A percentile compares a stretch with the other conserved stretches of the same genome.
These are phyloP conservation scores for Cephalotrichum gorgonifer DNA, from an alignment of 2,329 filamentous ascomycete species.

Conservation along the genomic window DNA sequence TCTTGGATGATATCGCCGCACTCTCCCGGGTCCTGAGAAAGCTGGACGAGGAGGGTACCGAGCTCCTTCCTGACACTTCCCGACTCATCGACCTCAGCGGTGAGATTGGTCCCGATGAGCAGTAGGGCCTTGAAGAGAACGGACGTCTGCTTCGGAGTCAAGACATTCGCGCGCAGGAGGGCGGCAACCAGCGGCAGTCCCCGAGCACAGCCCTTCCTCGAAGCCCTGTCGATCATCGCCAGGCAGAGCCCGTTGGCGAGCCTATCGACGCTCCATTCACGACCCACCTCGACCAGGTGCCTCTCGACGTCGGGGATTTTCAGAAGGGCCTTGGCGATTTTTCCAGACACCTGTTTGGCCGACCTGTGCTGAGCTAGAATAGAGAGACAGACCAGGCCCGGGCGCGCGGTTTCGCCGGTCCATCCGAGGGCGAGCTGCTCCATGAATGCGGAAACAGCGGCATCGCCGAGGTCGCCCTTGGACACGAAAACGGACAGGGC, in stretches of 20 bases:
- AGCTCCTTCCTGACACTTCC: conserved; percentile 51
- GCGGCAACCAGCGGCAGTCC: conserved; percentile 50
- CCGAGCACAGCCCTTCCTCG: conserved; percentile 46
- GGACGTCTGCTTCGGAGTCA: conserved; percentile 53
- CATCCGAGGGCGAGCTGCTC: conserved; percentile 74
- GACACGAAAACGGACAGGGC: conserved; percentile 75
- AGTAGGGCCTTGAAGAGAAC: conserved; percentile 57
- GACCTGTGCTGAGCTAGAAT: conserved; percentile 74
- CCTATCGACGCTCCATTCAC: conserved; percentile 58
- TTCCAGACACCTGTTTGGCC: conserved; percentile 56
- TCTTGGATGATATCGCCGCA: conserved; percentile 54
- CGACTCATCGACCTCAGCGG: conserved; percentile 41
- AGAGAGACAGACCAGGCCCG: conserved; percentile 69
- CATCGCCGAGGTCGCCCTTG: conserved; percentile 70
- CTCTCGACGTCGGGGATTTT: conserved; percentile 50
- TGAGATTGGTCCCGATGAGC: conserved; percentile 46
- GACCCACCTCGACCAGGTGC: conserved; percentile 50
- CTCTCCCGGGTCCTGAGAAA: conserved; percentile 49
- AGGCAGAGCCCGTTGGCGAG: conserved; percentile 63
- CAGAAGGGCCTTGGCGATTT: conserved; percentile 59
- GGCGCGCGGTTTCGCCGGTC: conserved; percentile 59
- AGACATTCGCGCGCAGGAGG: conserved; percentile 47
- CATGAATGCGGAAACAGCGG: conserved; percentile 78
- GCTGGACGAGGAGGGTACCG: conserved; percentile 53
- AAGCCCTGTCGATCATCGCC: conserved; percentile 50